Evolutionary conservation across 2,329 filamentous ascomycete genomes (phyloP).

Genomic region (Cladosporium sphaerospermum): DNA sequence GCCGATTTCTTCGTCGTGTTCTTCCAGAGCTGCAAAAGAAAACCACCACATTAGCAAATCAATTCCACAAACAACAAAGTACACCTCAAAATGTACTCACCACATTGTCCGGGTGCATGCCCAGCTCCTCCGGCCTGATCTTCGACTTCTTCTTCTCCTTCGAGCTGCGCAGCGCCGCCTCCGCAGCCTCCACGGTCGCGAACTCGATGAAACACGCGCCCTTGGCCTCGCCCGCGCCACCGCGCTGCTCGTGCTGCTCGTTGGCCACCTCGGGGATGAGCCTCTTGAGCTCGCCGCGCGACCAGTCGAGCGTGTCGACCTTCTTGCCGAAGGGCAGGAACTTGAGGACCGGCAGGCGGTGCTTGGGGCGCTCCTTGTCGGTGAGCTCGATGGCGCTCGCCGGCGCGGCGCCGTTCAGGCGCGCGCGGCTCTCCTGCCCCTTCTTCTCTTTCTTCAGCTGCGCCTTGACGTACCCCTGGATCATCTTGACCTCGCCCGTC

Average conservation of each 20-base stretch:
- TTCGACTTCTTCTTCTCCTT: slow-evolving; percentile 21
- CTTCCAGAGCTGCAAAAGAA: slow-evolving; percentile 30
- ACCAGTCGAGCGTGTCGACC: slow-evolving; percentile 87
- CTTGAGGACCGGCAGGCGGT: slow-evolving; percentile 46
- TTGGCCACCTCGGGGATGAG: slow-evolving; percentile 65
- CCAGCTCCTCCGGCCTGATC: slow-evolving; percentile 35
- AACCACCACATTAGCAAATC: too few relatives aligned
- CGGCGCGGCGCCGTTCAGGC: neutral
- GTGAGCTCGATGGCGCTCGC: slow-evolving; percentile 43
- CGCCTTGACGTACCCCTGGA: slow-evolving; percentile 28
- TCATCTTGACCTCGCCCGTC: slow-evolving; percentile 37
- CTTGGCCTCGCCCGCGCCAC: slow-evolving; percentile 59
- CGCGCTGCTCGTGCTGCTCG: slow-evolving; percentile 60
- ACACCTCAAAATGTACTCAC: neutral
- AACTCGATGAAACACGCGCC: slow-evolving; percentile 87
- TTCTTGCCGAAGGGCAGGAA: slow-evolving; percentile 69
- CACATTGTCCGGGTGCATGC: slow-evolving; percentile 35
- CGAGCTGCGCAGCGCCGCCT: slow-evolving; percentile 61
- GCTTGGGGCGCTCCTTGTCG: slow-evolving; percentile 60
- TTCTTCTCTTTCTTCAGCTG: slow-evolving; percentile 23
- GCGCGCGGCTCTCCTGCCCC: slow-evolving; percentile 22
- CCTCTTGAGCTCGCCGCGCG: slow-evolving; percentile 65
- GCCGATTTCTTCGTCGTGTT: slow-evolving; percentile 35
- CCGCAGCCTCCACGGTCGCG: slow-evolving; percentile 69
- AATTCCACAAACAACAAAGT: too few relatives aligned